Conservation (phyloP, 345 rosid genomes). For the Salix caprea region DNA sequence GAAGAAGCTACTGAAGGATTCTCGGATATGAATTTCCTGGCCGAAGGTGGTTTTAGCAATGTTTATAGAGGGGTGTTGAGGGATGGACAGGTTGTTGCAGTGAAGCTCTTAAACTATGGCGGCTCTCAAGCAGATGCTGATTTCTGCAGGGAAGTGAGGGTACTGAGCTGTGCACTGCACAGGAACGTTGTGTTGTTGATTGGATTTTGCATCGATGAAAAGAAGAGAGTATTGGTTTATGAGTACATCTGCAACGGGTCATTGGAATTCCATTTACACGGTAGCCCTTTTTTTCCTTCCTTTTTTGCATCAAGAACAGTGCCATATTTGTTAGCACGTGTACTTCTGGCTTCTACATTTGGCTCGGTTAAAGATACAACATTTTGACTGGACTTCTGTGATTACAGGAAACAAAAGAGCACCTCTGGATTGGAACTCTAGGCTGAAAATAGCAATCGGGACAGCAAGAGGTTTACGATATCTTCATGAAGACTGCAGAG, state of each 20-base stretch:
- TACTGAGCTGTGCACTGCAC: slow-evolving; percentile 75
- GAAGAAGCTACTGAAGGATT: slow-evolving; percentile 61
- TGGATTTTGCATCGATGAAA: slow-evolving; percentile 56
- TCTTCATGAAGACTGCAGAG: slow-evolving; percentile 83
- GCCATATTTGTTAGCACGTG: neutral
- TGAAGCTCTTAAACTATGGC: slow-evolving; percentile 46
- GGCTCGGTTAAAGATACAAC: neutral
- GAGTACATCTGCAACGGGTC: slow-evolving; percentile 77
- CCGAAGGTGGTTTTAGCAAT: slow-evolving; percentile 59
- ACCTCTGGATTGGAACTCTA: slow-evolving; percentile 49
- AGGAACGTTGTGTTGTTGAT: slow-evolving; percentile 65
- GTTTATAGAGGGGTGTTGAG: slow-evolving; percentile 53
- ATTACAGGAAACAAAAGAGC: slow-evolving; percentile 39
- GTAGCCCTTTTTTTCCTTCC: slow-evolving; percentile 23
- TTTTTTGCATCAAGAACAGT: neutral
- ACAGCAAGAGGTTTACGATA: slow-evolving; percentile 65
- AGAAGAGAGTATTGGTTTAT: slow-evolving; percentile 53
- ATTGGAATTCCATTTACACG: slow-evolving; percentile 63
- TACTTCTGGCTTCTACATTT: slow-evolving; percentile 3
- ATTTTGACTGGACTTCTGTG: slow-evolving; percentile 2
- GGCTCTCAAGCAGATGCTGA: slow-evolving; percentile 58
- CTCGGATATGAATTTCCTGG: slow-evolving; percentile 54
- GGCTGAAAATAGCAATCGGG: slow-evolving; percentile 63
- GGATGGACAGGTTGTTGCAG: slow-evolving; percentile 66
- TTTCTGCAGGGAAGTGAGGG: slow-evolving; percentile 64